Conservation (phyloP, 2,329 filamentous ascomycete genomes). For the Aspergillus melleus region DNA sequence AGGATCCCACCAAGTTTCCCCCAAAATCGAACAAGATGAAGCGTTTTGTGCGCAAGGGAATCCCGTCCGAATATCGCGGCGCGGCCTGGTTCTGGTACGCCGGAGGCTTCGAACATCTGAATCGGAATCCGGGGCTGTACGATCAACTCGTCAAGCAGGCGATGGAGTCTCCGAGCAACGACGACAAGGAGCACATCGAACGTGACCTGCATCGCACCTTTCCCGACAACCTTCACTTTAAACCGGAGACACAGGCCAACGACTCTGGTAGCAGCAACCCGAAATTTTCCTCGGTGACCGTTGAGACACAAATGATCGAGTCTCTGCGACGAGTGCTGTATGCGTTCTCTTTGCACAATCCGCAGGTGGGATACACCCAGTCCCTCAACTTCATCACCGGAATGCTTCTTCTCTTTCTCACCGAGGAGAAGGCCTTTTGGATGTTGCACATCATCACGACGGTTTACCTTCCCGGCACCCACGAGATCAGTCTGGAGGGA, state of each 20-base stretch:
- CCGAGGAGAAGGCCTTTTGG: slow-evolving; percentile 90
- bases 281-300: slow-evolving; percentile 37
- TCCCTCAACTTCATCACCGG: slow-evolving; percentile 94
- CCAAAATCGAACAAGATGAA: slow-evolving; percentile 79
- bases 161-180: slow-evolving; percentile 63
- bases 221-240: slow-evolving; percentile 89
- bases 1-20: slow-evolving; percentile 74
- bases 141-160: slow-evolving; percentile 66
- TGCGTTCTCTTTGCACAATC: slow-evolving; percentile 88
- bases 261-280: slow-evolving; percentile 37
- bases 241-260: slow-evolving; percentile 53
- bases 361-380: slow-evolving; percentile 91
- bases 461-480: slow-evolving; percentile 84
- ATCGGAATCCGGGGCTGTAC: slow-evolving; percentile 76
- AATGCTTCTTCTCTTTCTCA: slow-evolving; percentile 82
- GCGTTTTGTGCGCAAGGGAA: slow-evolving; percentile 87
- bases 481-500: slow-evolving; percentile 85
- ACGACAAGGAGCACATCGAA: slow-evolving; percentile 88
- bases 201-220: slow-evolving; percentile 92
- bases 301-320: slow-evolving; percentile 75
- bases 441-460: slow-evolving; percentile 90
- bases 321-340: slow-evolving; percentile 82
- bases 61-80: slow-evolving; percentile 91
- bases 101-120: slow-evolving; percentile 76
- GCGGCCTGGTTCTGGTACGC: slow-evolving; percentile 97